Conservation (phyloP, 768 basidiomycete genomes). For the Crassisporium funariophilum region DNA sequence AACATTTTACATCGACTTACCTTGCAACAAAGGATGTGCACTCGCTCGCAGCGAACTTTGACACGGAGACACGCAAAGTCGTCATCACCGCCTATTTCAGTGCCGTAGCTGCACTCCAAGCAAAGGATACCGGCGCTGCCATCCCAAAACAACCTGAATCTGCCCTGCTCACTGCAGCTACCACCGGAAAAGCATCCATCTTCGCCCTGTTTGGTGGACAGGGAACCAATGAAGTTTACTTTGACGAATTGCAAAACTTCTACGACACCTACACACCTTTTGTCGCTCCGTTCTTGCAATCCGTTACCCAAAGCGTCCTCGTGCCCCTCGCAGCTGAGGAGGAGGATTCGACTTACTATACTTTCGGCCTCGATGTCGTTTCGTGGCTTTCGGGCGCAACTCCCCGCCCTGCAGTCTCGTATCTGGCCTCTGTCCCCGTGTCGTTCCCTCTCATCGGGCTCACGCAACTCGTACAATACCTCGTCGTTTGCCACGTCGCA, state of each 20-base stretch:
- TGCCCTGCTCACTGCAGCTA: constrained; percentile 67
- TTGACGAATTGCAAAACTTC: constrained; percentile 90
- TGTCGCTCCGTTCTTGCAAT: constrained; percentile 68
- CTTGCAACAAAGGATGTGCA: constrained; percentile 79
- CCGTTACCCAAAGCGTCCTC: constrained; percentile 68
- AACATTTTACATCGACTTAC: constrained; percentile 77
- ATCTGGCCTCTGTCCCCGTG: constrained; percentile 90
- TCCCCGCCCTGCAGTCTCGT: constrained; percentile 76
- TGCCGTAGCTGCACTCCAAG: constrained; percentile 70
- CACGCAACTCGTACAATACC: constrained; percentile 93
- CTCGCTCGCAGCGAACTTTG: constrained; percentile 73
- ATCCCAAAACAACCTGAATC: constrained; percentile 65
- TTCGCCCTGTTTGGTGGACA: constrained; percentile 98
- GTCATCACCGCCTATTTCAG: constrained; percentile 80
- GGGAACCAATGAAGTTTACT: constrained; percentile 97
- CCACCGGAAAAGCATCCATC: constrained; percentile 66
- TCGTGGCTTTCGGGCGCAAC: constrained; percentile 79
- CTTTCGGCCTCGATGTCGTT: constrained; percentile 76
- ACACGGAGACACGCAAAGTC: constrained; percentile 72
- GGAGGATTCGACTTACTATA: constrained; percentile 66
- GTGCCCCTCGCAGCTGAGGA: constrained; percentile 66
- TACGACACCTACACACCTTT: constrained; percentile 93
- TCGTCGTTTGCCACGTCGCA: constrained; percentile 75
- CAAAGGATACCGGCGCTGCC: constrained; percentile 46
- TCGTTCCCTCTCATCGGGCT: constrained; percentile 96